These are phyloP conservation scores for Tothia fuscella DNA, from an alignment of 2,329 filamentous ascomycete genomes.

Conservation along the genomic window DNA sequence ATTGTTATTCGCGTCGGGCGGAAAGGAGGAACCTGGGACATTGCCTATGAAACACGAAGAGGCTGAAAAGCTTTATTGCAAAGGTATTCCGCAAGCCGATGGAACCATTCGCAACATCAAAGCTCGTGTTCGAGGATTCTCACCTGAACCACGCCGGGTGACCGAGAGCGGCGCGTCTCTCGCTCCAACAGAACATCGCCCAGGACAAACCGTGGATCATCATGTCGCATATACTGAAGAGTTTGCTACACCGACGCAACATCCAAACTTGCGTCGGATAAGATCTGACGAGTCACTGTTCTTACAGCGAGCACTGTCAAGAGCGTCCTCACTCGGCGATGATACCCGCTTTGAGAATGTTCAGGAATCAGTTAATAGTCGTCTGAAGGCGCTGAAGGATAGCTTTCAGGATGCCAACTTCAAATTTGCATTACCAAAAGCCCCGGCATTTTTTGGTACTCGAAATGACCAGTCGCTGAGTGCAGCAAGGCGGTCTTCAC, in stretches of 20 bases:
- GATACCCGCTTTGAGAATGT: constrained; percentile 70
- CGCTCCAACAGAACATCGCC: background rate
- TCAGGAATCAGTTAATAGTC: constrained; percentile 73
- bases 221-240: background rate
- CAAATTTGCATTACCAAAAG: constrained; percentile 41
- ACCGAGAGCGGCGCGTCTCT: constrained; percentile 2
- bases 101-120: too few relatives aligned
- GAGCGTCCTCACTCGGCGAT: constrained; percentile 73
- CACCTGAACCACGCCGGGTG: background rate
- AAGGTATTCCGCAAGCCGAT: constrained; percentile 1
- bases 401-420: constrained; percentile 76
- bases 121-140: too few relatives aligned
- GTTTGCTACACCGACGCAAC: background rate
- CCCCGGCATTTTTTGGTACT: constrained; percentile 37
- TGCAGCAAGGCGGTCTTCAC: background rate
- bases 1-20: too few relatives aligned
- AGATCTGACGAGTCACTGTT: constrained; percentile 67
- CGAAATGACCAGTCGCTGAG: background rate
- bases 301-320: constrained; percentile 62
- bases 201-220: too few relatives aligned
- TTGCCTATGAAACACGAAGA: too few relatives aligned
- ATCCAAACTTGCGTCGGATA: constrained; percentile 39
- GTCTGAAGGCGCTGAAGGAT: constrained; percentile 82
- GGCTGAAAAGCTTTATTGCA: too few relatives aligned
- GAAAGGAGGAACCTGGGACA: too few relatives aligned